A percentile compares a stretch with the other conserved stretches of the same genome.
Evolutionary conservation across 1,284 basidiomycete species (phyloP).

Genomic region (Marasmius oreades): DNA sequence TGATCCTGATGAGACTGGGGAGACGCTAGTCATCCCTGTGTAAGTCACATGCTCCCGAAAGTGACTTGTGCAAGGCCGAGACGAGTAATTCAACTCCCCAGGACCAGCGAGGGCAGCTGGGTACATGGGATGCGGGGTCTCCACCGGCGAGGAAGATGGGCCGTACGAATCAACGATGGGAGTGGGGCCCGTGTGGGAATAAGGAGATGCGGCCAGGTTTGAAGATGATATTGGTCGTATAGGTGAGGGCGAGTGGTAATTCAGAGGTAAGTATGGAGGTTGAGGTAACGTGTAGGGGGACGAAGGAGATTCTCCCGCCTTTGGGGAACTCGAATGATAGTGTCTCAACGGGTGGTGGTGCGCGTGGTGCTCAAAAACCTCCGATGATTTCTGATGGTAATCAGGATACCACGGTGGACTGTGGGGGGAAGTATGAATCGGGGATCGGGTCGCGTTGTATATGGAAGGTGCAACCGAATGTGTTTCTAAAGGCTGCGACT

Average conservation of each 20-base stretch:
- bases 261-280: background rate
- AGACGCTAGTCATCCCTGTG: background rate
- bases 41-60: background rate
- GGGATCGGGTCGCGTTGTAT: background rate
- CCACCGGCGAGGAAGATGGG: background rate
- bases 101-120: background rate
- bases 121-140: background rate
- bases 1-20: background rate
- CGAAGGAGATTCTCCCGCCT: background rate
- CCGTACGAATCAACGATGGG: background rate
- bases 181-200: background rate
- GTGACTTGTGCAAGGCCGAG: background rate
- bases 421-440: background rate
- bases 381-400: background rate
- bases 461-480: background rate
- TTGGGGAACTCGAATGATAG: background rate
- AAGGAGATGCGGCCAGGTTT: background rate
- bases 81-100: background rate
- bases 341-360: background rate
- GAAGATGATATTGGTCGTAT: slow-evolving; percentile 1
- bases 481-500: background rate
- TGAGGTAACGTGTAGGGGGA: background rate
- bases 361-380: background rate
- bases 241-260: slow-evolving; percentile 1
- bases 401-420: background rate